Evolutionary conservation across 306 rosid species (phyloP).

Genomic region (Hylodesmum podocarpum): DNA sequence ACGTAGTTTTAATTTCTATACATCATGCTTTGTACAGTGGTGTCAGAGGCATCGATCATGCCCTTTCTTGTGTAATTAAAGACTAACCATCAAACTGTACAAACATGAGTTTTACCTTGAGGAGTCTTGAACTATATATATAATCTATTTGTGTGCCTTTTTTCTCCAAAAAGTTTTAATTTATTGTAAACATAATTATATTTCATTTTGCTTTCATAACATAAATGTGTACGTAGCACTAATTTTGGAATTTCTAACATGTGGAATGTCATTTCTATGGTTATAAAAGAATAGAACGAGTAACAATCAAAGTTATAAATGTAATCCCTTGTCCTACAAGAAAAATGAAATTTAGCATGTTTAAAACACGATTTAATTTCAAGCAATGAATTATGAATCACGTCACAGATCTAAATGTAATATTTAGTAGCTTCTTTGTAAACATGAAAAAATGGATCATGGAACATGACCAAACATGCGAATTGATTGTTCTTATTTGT

Average conservation of each 20-base stretch:
- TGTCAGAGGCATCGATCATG: constrained; percentile 18
- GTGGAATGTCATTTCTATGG: neutral
- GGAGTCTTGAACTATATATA: neutral
- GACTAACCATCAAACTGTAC: constrained; percentile 26
- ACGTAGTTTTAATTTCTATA: constrained; percentile 6
- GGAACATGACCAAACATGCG: too few relatives aligned
- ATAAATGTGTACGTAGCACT: neutral
- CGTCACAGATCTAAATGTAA: too few relatives aligned
- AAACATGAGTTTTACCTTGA: constrained; percentile 26
- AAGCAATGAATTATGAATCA: too few relatives aligned
- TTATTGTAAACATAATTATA: neutral
- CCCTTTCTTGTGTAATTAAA: constrained; percentile 15
- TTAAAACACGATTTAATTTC: too few relatives aligned
- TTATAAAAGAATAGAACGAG: neutral
- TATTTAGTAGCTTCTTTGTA: too few relatives aligned
- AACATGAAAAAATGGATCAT: too few relatives aligned
- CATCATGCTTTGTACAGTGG: constrained; percentile 25
- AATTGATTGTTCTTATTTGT: neutral
- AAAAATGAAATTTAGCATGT: neutral
- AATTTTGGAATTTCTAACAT: neutral
- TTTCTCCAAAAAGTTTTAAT: neutral
- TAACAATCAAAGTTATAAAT: neutral
- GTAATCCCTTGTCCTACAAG: neutral
- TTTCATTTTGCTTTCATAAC: neutral
- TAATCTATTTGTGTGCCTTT: neutral